Evolutionary conservation across 345 rosid species (phyloP).

Genomic region (Nephelium lappaceum): DNA sequence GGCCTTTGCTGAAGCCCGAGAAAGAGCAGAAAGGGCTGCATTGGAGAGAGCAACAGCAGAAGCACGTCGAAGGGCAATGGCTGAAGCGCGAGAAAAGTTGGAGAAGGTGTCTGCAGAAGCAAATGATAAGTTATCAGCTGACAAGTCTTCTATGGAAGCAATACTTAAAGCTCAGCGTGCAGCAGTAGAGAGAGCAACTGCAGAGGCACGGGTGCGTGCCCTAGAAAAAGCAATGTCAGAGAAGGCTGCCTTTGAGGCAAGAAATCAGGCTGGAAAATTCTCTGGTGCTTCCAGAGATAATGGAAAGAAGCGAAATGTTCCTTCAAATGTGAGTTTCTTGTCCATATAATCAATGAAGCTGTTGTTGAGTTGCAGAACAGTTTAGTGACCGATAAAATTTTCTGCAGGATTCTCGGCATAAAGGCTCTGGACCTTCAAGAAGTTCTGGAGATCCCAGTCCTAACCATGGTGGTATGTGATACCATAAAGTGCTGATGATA

Average conservation of each 20-base stretch:
- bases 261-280: slow-evolving; percentile 51
- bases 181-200: slow-evolving; percentile 92
- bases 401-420: slow-evolving; percentile 62
- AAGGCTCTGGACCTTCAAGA: slow-evolving; percentile 46
- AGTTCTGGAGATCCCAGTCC: slow-evolving; percentile 36
- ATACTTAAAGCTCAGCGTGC: slow-evolving; percentile 83
- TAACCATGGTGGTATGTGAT: slow-evolving; percentile 47
- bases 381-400: slow-evolving; percentile 14
- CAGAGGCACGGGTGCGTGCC: slow-evolving; percentile 92
- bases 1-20: slow-evolving; percentile 87
- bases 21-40: slow-evolving; percentile 64
- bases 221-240: slow-evolving; percentile 80
- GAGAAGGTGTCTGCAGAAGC: slow-evolving; percentile 55
- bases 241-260: slow-evolving; percentile 49
- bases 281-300: slow-evolving; percentile 51
- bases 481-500: background rate
- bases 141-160: slow-evolving; percentile 61
- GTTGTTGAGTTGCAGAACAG: background rate
- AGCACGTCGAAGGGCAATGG: slow-evolving; percentile 55
- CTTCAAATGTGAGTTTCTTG: slow-evolving; percentile 51
- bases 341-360: slow-evolving; percentile 1
- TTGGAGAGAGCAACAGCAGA: slow-evolving; percentile 67
- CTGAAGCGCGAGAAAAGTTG: slow-evolving; percentile 56
- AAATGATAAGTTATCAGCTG: slow-evolving; percentile 43
- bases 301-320: slow-evolving; percentile 37